Conservation (phyloP, 495 filamentous ascomycete genomes). For the Tuber microsphaerosporum region DNA sequence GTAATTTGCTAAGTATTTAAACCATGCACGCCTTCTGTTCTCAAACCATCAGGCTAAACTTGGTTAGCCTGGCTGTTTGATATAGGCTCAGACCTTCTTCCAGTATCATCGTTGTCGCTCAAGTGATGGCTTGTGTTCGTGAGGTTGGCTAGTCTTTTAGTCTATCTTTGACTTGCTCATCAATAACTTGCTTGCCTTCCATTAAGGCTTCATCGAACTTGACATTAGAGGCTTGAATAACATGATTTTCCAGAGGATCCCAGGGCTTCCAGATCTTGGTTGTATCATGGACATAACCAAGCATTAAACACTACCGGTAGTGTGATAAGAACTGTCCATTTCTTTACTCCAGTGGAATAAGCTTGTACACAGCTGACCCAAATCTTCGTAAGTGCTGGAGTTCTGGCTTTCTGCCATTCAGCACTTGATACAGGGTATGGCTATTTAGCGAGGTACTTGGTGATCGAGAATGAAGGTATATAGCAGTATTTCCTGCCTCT, state of each 20-base stretch:
- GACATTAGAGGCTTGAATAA: too few relatives aligned
- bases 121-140: too few relatives aligned
- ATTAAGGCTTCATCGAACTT: too few relatives aligned
- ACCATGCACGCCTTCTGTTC: too few relatives aligned
- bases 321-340: background rate
- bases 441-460: background rate
- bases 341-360: constrained; percentile 4
- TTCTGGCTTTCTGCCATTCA: background rate
- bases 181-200: too few relatives aligned
- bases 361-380: constrained; percentile 2
- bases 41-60: too few relatives aligned
- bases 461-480: background rate
- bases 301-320: background rate
- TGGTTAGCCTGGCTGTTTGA: too few relatives aligned
- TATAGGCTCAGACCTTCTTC: too few relatives aligned
- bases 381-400: constrained; percentile 2
- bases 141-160: too few relatives aligned
- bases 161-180: too few relatives aligned
- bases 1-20: too few relatives aligned
- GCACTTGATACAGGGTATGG: background rate
- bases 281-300: constrained; percentile 11
- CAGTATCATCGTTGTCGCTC: too few relatives aligned
- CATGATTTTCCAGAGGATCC: background rate
- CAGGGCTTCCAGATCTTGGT: constrained; percentile 6
- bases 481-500: background rate